Evolutionary conservation across 495 filamentous ascomycete genomes (phyloP).

Genomic region (Lasiosphaeria hispida): DNA sequence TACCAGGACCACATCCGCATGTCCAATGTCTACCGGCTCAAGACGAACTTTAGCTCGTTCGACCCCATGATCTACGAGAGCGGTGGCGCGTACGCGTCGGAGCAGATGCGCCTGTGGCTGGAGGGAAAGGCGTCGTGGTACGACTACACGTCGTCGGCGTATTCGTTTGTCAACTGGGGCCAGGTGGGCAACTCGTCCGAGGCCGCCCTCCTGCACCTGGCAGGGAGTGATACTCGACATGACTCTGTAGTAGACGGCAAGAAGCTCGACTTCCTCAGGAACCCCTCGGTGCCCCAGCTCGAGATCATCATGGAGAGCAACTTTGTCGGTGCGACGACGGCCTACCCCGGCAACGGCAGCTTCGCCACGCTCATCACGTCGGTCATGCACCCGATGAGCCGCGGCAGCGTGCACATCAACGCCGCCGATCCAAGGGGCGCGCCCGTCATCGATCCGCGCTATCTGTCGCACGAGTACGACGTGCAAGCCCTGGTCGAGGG

Average conservation of each 20-base stretch:
- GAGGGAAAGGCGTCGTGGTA: slow-evolving; percentile 22
- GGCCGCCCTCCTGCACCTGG: slow-evolving; percentile 3
- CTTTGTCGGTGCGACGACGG: slow-evolving; percentile 29
- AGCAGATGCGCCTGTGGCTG: slow-evolving; percentile 22
- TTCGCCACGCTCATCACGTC: slow-evolving; percentile 43
- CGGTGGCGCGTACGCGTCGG: slow-evolving; percentile 18
- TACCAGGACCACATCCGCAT: slow-evolving; percentile 49
- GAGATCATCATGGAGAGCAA: slow-evolving; percentile 31
- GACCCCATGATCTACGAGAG: slow-evolving; percentile 26
- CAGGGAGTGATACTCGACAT: too few species aligned
- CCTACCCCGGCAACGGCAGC: slow-evolving; percentile 32
- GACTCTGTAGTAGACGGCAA: slow-evolving; percentile 18
- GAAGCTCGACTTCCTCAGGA: slow-evolving; percentile 21
- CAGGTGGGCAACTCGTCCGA: slow-evolving; percentile 8
- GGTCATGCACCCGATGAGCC: slow-evolving; percentile 47
- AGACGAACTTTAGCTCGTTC: slow-evolving; percentile 17
- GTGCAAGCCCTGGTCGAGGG: slow-evolving; percentile 15
- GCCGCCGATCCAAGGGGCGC: slow-evolving; percentile 7
- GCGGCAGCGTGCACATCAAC: slow-evolving; percentile 53
- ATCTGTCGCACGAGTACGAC: slow-evolving; percentile 29
- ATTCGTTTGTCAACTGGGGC: slow-evolving; percentile 24
- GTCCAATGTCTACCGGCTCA: slow-evolving; percentile 25
- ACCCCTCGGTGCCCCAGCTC: slow-evolving; percentile 27
- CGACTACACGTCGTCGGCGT: slow-evolving; percentile 26
- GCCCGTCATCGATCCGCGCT: slow-evolving; percentile 27